Evolutionary conservation across 176 grass and related monocot genomes (phyloP).

Genomic region (Hordeum marinum): DNA sequence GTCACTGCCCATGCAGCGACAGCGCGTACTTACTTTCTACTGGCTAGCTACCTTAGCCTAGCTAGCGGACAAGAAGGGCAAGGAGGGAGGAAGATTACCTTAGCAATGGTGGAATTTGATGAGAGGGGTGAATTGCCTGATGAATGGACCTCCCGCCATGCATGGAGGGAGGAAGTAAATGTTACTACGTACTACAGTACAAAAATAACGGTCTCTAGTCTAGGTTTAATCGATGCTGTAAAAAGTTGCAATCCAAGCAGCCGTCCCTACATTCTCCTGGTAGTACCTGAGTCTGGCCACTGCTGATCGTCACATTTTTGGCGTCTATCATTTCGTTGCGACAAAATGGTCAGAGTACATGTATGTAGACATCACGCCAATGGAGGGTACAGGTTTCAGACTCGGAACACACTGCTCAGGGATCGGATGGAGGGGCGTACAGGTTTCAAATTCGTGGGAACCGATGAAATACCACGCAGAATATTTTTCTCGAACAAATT

Average conservation of each 20-base stretch:
- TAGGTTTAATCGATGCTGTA: conserved; percentile 10
- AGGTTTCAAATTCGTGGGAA: too few relatives aligned
- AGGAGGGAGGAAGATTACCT: background rate
- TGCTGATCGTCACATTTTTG: background rate
- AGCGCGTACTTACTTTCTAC: background rate
- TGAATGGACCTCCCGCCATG: background rate
- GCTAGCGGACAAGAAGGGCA: background rate
- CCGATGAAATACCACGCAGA: too few relatives aligned
- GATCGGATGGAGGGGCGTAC: too few relatives aligned
- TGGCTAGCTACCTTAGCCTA: background rate
- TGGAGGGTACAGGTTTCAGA: background rate
- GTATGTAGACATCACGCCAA: background rate
- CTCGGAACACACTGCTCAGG: background rate
- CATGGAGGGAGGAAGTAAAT: background rate
- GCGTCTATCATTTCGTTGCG: background rate
- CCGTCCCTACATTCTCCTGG: background rate
- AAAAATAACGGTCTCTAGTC: background rate
- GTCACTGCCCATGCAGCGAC: conserved; percentile 21
- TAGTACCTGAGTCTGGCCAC: background rate
- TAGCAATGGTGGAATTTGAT: background rate
- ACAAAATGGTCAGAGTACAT: background rate
- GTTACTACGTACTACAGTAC: background rate
- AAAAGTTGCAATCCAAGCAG: background rate
- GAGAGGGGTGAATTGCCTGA: background rate
- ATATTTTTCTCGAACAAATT: too few relatives aligned